phyloP scores from a whole-genome alignment of 179 eudicot species.

The Beta lomatogona region DNA sequence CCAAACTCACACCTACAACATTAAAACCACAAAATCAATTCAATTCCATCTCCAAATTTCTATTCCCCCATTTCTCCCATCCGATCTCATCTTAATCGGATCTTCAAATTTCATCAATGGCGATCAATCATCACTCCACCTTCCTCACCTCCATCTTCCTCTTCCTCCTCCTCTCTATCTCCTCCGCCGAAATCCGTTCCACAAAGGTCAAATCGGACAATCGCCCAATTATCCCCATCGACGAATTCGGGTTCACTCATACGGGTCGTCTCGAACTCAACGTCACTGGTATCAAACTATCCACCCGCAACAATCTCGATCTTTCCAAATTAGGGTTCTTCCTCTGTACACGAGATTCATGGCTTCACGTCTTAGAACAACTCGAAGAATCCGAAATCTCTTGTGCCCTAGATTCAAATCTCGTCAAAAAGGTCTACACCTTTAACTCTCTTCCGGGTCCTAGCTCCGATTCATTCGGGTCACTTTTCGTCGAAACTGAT shows the following conservation, averaged over 20 bases:
- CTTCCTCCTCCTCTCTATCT: conserved; percentile 20
- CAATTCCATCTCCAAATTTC: not conserved
- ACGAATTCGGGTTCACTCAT: conserved; percentile 81
- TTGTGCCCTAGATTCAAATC: conserved; percentile 55
- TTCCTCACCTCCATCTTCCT: not conserved
- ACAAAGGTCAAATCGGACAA: conserved; percentile 50
- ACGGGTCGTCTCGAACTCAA: conserved; percentile 61
- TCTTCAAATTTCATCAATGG: not conserved
- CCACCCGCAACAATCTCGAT: conserved; percentile 33
- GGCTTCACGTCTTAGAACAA: conserved; percentile 60
- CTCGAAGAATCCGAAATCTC: conserved; percentile 39
- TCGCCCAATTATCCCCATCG: conserved; percentile 60
- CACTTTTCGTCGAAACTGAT: conserved; percentile 24
- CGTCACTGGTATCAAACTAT: conserved; percentile 45
- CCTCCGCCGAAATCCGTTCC: conserved; percentile 55
- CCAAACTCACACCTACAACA: not conserved
- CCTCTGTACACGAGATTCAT: conserved; percentile 59
- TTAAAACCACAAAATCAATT: not conserved
- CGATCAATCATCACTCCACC: not conserved
- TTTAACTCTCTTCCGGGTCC: conserved; percentile 31
- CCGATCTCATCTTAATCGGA: conserved; percentile 3
- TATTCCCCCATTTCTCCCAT: not conserved
- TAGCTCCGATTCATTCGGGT: conserved; percentile 14
- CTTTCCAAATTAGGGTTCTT: conserved; percentile 61
- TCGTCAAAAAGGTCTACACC: conserved; percentile 45